Evolutionary conservation across 2,329 filamentous ascomycete species (phyloP).

Genomic region (Microdochium nivale): DNA sequence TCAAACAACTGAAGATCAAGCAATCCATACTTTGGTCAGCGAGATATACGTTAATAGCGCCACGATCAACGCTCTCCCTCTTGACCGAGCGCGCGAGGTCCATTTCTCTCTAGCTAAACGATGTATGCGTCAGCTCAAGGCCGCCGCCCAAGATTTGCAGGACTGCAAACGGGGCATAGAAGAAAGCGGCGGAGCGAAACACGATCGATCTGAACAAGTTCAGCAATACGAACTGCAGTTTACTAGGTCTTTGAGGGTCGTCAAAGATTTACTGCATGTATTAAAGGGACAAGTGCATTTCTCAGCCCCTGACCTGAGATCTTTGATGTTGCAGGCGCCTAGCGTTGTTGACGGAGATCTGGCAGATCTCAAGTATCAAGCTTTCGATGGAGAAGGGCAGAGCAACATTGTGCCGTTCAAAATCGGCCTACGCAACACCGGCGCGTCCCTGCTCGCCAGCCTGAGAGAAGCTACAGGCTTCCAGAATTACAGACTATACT

Average conservation of each 20-base stretch:
- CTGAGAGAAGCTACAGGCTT: constrained; percentile 65
- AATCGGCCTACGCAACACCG: constrained; percentile 65
- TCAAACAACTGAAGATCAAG: constrained; percentile 55
- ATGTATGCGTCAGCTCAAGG: constrained; percentile 62
- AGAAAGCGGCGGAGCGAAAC: constrained; percentile 44
- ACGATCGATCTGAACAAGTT: constrained; percentile 37
- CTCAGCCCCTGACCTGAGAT: constrained; percentile 47
- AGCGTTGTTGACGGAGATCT: constrained; percentile 51
- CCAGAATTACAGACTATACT: constrained; percentile 66
- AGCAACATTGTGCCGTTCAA: constrained; percentile 52
- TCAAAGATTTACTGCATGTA: constrained; percentile 58
- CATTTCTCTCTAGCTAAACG: constrained; percentile 66
- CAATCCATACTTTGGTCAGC: constrained; percentile 61
- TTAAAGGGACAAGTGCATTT: constrained; percentile 54
- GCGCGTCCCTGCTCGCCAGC: constrained; percentile 58
- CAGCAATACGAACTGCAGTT: constrained; percentile 54
- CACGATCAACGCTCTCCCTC: constrained; percentile 39
- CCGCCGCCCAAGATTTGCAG: constrained; percentile 51
- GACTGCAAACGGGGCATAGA: constrained; percentile 30
- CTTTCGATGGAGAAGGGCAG: constrained; percentile 53
- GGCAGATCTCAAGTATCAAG: constrained; percentile 64
- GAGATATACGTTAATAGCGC: constrained; percentile 59
- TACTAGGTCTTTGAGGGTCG: constrained; percentile 57
- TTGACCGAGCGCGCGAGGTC: constrained; percentile 41
- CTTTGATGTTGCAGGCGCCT: constrained; percentile 41